Evolutionary conservation across 139 green algal genomes (phyloP), one percentile per base, ranked within the genome.

Genomic region (Dunaliella sp.): DNA sequence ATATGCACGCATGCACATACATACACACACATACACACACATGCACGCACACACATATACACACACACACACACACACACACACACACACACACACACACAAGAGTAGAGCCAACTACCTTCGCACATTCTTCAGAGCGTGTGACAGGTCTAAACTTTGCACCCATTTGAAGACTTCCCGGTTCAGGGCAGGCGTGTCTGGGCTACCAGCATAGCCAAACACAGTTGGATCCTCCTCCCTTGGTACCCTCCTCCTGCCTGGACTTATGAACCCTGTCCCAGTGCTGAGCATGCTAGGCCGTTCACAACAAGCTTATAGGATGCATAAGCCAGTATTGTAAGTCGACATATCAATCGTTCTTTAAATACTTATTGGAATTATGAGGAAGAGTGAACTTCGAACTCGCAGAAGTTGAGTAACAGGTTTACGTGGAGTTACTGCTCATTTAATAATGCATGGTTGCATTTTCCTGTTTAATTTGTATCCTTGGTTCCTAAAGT

Each of bases 101-200:
- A 65, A 7, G 7, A 26, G 48, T 65, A 65, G 7, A 16, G 48
- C 48, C 48, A 26, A 65, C 48, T 58, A 93, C 90, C 88, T 88
- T 38, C 90, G 72, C 31, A 91, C 88, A 73, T 93, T 90, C 32
- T 87, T 85, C 28, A 95, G 38, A 3, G 87, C 59, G 12, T 90
- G 89, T 33, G 74, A 92, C 0, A 95, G 76, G 86, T 93, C 92
- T n/a, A 95, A 36, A 0, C 84, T 33, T n/a, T 94, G 91, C 31
- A 95, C 59, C 87, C 89, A 95, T 81, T 92, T 93, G 33, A 92
- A 87, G 0, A 92, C 91, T 1, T 93, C 91, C 0, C 88, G 72
- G 25, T 80, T 72, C 12, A 93, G 83, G 0, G 86, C 65, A 3
- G 89, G 89, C 32, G 81, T 84, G 12, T 91, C 89, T 32, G 92